Evolutionary conservation across 345 rosid genomes (phyloP).

Genomic region (Nephelium lappaceum): DNA sequence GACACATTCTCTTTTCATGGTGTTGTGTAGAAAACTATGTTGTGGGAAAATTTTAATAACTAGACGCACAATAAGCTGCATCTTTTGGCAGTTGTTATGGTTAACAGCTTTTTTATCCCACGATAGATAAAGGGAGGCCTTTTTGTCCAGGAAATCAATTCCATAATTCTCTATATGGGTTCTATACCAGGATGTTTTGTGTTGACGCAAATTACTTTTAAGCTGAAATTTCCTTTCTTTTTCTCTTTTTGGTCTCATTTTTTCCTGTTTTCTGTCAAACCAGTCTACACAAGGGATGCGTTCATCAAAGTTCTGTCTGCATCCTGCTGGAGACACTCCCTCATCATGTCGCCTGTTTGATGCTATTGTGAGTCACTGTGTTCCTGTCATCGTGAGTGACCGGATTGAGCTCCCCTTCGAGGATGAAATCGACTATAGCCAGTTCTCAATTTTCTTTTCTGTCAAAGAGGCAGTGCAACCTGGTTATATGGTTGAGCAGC

Average conservation of each 20-base stretch:
- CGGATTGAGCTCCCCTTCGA: slow-evolving; percentile 83
- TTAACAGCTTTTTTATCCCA: background rate
- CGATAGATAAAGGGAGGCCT: background rate
- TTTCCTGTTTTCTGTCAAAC: slow-evolving; percentile 25
- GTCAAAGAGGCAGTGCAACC: slow-evolving; percentile 69
- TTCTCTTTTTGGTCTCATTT: slow-evolving; percentile 4
- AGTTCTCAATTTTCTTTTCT: slow-evolving; percentile 80
- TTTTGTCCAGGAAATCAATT: background rate
- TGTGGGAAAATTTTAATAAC: background rate
- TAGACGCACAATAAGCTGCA: background rate
- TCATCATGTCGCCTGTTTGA: slow-evolving; percentile 89
- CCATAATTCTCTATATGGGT: background rate
- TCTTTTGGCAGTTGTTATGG: background rate
- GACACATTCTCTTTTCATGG: background rate
- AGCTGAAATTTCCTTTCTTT: background rate
- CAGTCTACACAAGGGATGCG: slow-evolving; percentile 90
- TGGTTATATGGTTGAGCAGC: slow-evolving; percentile 62
- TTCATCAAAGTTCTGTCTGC: slow-evolving; percentile 79
- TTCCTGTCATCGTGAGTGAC: slow-evolving; percentile 84
- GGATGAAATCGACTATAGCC: slow-evolving; percentile 75
- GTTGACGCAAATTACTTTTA: background rate
- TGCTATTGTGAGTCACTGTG: slow-evolving; percentile 87
- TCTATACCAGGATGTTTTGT: background rate
- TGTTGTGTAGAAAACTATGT: too few relatives aligned
- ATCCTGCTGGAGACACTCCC: slow-evolving; percentile 95